Conservation (phyloP, 108 stramenopile genomes). For the Stephanodiscus triporus region DNA sequence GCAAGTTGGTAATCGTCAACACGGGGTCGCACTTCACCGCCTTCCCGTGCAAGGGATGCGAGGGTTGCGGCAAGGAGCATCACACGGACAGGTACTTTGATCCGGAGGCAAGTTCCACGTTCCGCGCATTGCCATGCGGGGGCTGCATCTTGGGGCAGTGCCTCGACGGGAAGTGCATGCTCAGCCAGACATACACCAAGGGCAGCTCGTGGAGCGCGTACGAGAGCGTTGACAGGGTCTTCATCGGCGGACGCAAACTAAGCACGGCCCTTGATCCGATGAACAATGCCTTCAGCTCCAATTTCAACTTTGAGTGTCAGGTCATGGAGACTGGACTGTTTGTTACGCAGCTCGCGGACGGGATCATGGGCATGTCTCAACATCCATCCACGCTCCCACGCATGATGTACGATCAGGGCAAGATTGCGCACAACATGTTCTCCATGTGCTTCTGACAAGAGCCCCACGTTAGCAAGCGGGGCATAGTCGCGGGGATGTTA, state of each 20-base stretch:
- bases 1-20: constrained; percentile 94
- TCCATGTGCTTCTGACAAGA: constrained; percentile 59
- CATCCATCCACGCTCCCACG: constrained; percentile 56
- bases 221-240: constrained; percentile 79
- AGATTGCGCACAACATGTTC: constrained; percentile 68
- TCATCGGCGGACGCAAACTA: constrained; percentile 48
- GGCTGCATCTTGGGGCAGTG: constrained; percentile 62
- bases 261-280: not conserved
- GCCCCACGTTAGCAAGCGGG: constrained; percentile 53
- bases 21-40: constrained; percentile 94
- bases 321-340: constrained; percentile 87
- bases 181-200: constrained; percentile 81
- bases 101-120: constrained; percentile 56
- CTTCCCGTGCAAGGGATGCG: constrained; percentile 90
- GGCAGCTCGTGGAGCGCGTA: constrained; percentile 70
- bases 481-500: constrained; percentile 55
- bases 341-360: constrained; percentile 91
- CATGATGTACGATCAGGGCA: constrained; percentile 53
- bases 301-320: constrained; percentile 95
- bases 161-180: constrained; percentile 49
- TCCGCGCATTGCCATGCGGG: constrained; percentile 59
- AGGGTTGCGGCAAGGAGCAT: constrained; percentile 76
- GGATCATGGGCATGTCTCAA: constrained; percentile 91
- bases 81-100: constrained; percentile 95
- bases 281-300: constrained; percentile 31